Base-by-base conservation (phyloP, 83 land plant genomes). In the Thuja plicata region DNA sequence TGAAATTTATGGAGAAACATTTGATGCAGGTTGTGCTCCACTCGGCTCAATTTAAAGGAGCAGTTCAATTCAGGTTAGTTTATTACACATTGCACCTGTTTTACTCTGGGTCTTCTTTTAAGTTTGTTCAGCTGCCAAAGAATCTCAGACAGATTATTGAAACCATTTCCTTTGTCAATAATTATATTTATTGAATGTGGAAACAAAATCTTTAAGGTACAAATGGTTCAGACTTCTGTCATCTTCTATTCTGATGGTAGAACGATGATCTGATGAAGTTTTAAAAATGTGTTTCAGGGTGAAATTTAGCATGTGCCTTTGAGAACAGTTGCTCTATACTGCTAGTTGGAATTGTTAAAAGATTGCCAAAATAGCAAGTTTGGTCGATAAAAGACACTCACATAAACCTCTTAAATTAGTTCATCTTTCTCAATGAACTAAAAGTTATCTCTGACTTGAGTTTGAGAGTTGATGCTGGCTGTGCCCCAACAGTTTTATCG, bases 21-120 rank as follows among this genome's bases (percentile, higher is more conserved):
- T 89, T 45, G 57, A 77, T 86, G 62, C 73, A 95, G 97, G 97
- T 95, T 89, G 15, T 90, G 37, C 48, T 95, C 10, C 92, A 45
- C 3, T 95, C 97, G 30, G 93, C 91, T 52, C 97, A 95, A 88
- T 95, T 95, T 88, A 57, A 89, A 86, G 97, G 97, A 91, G 95
- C 92, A 79, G 94, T 94, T 24, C 91, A 71, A 41, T 93, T 94
- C 91, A 95, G 95, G 97, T 95, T 70, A 32, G 37, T 74, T 34
- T 10, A 74, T 74, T 32, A 34, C 78, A 74, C 13, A 74, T 74
- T 74, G 5, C 34, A 11, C 16, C 38, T 34, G 37, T 34, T 2
- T 32, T 11, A 74, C 5, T 74, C 77, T 73, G 13, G 11, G 7
- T 73, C 10, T 73, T 10, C 9, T 73, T 73, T 73, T 73, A 37